phyloP scores from a whole-genome alignment of 2,329 filamentous ascomycete species.

The Nemania sp. region DNA sequence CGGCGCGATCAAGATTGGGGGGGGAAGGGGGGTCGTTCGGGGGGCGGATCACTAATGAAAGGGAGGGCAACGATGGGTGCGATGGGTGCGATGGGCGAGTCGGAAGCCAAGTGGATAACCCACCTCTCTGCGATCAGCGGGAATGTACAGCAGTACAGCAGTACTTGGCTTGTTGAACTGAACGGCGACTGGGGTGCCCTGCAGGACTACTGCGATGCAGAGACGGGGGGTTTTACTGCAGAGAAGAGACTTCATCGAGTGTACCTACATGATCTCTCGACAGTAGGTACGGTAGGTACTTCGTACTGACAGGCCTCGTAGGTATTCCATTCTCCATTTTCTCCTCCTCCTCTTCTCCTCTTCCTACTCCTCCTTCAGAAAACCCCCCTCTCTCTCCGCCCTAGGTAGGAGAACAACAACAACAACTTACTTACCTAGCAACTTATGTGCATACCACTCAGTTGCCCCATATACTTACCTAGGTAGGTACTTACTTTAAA shows the following conservation, averaged over 20 bases:
- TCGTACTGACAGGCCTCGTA: too few species aligned
- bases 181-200: conserved; percentile 47
- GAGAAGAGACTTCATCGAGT: conserved; percentile 43
- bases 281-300: conserved; percentile 9
- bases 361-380: conserved; percentile 11
- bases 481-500: background rate
- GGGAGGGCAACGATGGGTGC: conserved; percentile 39
- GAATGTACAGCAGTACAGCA: too few species aligned
- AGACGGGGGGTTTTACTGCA: conserved; percentile 44
- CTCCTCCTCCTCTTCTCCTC: conserved; percentile 28
- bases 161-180: conserved; percentile 41
- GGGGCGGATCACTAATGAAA: conserved; percentile 36
- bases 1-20: conserved; percentile 47
- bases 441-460: too few species aligned
- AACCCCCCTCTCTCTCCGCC: too few species aligned
- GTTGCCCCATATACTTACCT: too few species aligned
- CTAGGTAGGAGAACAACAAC: too few species aligned
- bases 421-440: too few species aligned
- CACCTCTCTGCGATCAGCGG: conserved; percentile 49
- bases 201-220: conserved; percentile 46
- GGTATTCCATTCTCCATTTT: too few species aligned
- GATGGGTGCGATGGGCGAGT: conserved; percentile 39
- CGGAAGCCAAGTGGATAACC: conserved; percentile 37
- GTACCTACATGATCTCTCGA: conserved; percentile 43
- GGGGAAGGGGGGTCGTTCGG: conserved; percentile 38